Percentiles rank a stretch among this genome's conserved stretches.
phyloP scores from a whole-genome alignment of 2,329 filamentous ascomycete genomes.

The Xylariaceae sp. region DNA sequence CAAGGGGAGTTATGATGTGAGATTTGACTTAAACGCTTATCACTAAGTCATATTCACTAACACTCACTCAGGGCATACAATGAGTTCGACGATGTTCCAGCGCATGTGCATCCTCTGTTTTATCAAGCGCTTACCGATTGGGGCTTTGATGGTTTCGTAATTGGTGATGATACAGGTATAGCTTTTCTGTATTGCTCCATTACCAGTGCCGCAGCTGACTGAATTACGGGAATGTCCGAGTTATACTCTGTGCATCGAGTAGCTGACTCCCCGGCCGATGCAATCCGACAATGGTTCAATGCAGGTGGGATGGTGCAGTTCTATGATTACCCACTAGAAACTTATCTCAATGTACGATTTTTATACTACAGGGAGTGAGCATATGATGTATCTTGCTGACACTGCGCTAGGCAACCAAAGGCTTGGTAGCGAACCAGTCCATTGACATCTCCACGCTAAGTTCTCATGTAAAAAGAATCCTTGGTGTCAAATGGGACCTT shows the following conservation, averaged over 20 bases:
- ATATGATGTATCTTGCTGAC: slow-evolving; percentile 41
- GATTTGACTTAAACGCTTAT: neutral
- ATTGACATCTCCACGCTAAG: slow-evolving; percentile 44
- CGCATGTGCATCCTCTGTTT: slow-evolving; percentile 47
- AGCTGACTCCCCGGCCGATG: slow-evolving; percentile 46
- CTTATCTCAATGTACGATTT: slow-evolving; percentile 44
- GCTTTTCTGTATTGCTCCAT: neutral
- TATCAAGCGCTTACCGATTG: slow-evolving; percentile 47
- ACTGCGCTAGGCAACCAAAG: slow-evolving; percentile 36
- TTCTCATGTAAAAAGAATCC: slow-evolving; percentile 45
- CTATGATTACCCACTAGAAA: slow-evolving; percentile 50
- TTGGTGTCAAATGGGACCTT: slow-evolving; percentile 51
- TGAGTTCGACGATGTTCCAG: slow-evolving; percentile 49
- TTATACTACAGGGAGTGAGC: slow-evolving; percentile 36
- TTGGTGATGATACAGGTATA: slow-evolving; percentile 49
- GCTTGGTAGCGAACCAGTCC: slow-evolving; percentile 44
- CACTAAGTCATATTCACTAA: neutral
- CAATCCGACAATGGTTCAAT: slow-evolving; percentile 51
- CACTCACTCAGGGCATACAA: slow-evolving; percentile 43
- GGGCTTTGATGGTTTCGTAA: slow-evolving; percentile 49
- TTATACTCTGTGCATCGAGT: slow-evolving; percentile 45
- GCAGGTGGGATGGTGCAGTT: slow-evolving; percentile 53
- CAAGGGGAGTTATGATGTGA: slow-evolving; percentile 51
- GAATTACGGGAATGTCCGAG: slow-evolving; percentile 38
- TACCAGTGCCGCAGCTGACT: slow-evolving; percentile 14